Evolutionary conservation across 2,329 filamentous ascomycete species (phyloP), one percentile per base, ranked within the genome.

Genomic region (Alternaria sp.): DNA sequence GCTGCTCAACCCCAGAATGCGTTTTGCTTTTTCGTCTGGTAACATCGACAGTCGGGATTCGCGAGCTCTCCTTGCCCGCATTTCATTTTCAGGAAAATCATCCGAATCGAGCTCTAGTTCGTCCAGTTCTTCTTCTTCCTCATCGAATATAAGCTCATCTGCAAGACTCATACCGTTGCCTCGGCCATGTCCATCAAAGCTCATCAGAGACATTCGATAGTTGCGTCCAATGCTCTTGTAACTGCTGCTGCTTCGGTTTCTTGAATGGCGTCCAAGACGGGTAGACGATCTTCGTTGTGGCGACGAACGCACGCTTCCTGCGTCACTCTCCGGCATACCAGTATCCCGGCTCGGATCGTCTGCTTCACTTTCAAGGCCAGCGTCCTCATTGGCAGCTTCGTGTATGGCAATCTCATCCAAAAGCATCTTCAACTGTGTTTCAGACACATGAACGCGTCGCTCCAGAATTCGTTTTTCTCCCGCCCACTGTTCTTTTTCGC

Each of bases 101-200:
- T 92, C 90, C 42, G 89, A 85, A 62, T 93, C 88, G 34, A 90
- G 89, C 62, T 90, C 80, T 44, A 78, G 63, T 4, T 81, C 80
- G 41, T 81, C 80, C 51, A 81, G 67, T 24, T 80, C 75, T 62
- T 82, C 80, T 31, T 93, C 91, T 55, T 94, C 91, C 60, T 91
- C 90, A 56, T 93, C 91, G 61, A 97, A 90, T 61, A 91, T 89
- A 54, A 99, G 84, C 79, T 99, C 95, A 68, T 98, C 93, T 0
- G 95, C 95, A 39, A 99, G 83, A 62, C 90, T 96, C 58, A 92
- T 78, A 1, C 90, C 90, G 67, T 87, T 88, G 4, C 80, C 72
- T 71, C 88, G 89, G 21, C 80, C 78, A 9, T 80, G 76, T 4
- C 83, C 84, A 57, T 83, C 80, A 9, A 79, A 78, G 61, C 83